phyloP scores from a whole-genome alignment of 2,329 filamentous ascomycete species.

The Nothophoma quercina region DNA sequence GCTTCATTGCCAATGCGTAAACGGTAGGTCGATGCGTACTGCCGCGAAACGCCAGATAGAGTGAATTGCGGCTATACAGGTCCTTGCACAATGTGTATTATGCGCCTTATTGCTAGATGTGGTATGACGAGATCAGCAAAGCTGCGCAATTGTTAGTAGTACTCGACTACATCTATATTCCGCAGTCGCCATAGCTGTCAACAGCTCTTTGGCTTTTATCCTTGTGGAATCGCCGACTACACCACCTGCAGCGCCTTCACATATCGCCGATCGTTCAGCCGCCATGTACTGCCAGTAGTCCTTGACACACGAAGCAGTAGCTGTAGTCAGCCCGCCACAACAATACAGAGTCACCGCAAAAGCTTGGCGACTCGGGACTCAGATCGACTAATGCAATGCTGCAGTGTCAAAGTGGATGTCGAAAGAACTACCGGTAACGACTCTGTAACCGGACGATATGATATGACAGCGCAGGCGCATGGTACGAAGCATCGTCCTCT shows the following conservation, averaged over 20 bases:
- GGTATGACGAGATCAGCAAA: background rate
- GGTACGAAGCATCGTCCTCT: background rate
- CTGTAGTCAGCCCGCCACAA: background rate
- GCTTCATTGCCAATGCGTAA: background rate
- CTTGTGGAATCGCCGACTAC: background rate
- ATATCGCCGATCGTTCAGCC: background rate
- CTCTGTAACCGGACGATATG: background rate
- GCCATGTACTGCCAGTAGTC: background rate
- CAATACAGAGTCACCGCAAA: background rate
- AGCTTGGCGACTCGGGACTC: background rate
- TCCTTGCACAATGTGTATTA: background rate
- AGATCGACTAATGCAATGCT: background rate
- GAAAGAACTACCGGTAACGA: background rate
- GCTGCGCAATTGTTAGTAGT: background rate
- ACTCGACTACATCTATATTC: background rate
- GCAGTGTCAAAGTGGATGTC: background rate
- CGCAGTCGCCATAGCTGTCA: background rate
- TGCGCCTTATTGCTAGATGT: background rate
- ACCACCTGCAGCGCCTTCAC: background rate
- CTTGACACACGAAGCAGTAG: background rate
- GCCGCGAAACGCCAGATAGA: background rate
- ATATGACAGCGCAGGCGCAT: background rate
- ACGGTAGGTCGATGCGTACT: conserved; percentile 1
- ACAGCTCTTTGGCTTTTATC: background rate
- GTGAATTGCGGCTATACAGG: background rate